Evolutionary conservation across 768 basidiomycete species (phyloP).

Genomic region (Podaxis sp.): DNA sequence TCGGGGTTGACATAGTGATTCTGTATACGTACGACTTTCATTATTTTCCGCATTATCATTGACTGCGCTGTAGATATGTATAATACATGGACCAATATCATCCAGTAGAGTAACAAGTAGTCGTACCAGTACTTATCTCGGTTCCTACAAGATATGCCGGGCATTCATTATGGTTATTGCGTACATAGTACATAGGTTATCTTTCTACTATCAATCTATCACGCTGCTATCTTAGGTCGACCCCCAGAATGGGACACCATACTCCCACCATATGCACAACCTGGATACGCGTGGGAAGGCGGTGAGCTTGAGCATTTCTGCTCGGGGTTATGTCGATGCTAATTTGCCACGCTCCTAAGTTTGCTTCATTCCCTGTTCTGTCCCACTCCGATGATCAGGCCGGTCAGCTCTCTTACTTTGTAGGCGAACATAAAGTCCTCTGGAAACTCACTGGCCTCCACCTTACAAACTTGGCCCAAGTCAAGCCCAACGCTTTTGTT

Average conservation of each 20-base stretch:
- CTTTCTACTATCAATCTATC: background rate
- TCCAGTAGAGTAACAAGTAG: background rate
- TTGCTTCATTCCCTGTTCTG: too few relatives aligned
- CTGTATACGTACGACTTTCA: background rate
- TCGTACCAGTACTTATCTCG: background rate
- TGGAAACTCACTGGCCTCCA: too few relatives aligned
- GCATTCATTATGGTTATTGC: background rate
- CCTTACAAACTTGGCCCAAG: too few relatives aligned
- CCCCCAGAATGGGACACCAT: background rate
- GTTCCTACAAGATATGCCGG: background rate
- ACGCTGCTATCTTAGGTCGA: background rate
- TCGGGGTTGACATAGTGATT: background rate
- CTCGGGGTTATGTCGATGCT: too few relatives aligned
- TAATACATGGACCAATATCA: background rate
- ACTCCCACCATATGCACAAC: too few relatives aligned
- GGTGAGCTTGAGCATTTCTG: too few relatives aligned
- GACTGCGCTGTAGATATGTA: background rate
- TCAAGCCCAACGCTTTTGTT: too few relatives aligned
- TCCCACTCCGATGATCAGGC: too few relatives aligned
- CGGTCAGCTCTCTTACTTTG: too few relatives aligned
- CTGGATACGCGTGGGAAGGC: too few relatives aligned
- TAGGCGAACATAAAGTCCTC: too few relatives aligned
- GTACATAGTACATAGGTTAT: background rate
- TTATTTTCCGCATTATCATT: slow-evolving; percentile 13
- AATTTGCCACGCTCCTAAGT: too few relatives aligned